phyloP scores from a whole-genome alignment of 2,329 filamentous ascomycete species.

The Aspergillus felis region DNA sequence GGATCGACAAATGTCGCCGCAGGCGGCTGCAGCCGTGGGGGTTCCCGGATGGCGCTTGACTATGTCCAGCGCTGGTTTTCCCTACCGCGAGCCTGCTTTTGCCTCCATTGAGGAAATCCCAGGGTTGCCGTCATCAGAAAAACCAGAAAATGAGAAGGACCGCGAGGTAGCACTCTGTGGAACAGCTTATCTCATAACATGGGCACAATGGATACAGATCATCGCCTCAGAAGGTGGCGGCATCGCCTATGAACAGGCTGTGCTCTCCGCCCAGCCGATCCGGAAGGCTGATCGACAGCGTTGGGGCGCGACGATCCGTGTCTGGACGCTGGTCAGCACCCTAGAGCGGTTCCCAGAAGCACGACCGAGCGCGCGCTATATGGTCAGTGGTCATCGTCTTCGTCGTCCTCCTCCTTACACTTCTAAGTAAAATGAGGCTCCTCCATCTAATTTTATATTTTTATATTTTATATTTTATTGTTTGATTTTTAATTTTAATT shows the following conservation, averaged over 20 bases:
- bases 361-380: not conserved
- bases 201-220: not conserved
- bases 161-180: not conserved
- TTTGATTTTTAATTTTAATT: too few species aligned
- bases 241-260: not conserved
- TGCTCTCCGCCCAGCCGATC: not conserved
- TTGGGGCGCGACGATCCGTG: not conserved
- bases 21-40: not conserved
- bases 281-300: not conserved
- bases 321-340: not conserved
- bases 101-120: not conserved
- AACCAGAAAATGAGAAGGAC: not conserved
- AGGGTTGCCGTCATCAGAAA: not conserved
- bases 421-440: too few species aligned
- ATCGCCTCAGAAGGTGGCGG: not conserved
- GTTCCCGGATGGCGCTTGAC: not conserved
- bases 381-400: not conserved
- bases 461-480: too few species aligned
- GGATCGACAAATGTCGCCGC: conserved; percentile 1
- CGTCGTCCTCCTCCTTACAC: too few species aligned
- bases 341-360: not conserved
- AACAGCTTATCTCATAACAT: conserved; percentile 1
- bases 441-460: too few species aligned
- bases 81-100: not conserved
- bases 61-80: not conserved